phyloP scores from a whole-genome alignment of 129 eudicot genomes.

The Kitagawia praeruptora region DNA sequence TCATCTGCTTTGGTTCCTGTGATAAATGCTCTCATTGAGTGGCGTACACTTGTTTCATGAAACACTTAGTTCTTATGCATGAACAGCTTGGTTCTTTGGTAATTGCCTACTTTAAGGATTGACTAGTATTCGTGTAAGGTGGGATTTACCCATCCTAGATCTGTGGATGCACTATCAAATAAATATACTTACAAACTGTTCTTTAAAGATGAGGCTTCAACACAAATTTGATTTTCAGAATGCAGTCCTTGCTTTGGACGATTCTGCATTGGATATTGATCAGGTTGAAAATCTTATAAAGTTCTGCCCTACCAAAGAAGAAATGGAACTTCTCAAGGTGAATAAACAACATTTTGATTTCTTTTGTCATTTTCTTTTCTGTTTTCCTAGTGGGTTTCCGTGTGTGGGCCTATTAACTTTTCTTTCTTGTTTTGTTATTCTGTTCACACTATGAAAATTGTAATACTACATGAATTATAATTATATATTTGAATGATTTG shows the following conservation, averaged over 20 bases:
- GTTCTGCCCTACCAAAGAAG: conserved; percentile 96
- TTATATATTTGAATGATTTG: not conserved
- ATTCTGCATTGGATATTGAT: conserved; percentile 76
- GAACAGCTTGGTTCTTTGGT: not conserved
- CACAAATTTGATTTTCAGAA: conserved; percentile 38
- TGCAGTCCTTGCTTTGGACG: conserved; percentile 79
- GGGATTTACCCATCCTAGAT: not conserved
- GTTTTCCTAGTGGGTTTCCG: not conserved
- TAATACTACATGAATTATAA: not conserved
- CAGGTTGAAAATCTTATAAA: conserved; percentile 94
- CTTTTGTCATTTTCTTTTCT: not conserved
- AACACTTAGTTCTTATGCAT: not conserved
- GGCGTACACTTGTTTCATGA: not conserved
- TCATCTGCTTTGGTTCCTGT: not conserved
- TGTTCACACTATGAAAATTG: not conserved
- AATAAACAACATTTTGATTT: not conserved
- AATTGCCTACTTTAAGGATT: not conserved
- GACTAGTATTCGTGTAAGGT: not conserved
- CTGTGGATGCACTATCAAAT: not conserved
- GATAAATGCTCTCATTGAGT: not conserved
- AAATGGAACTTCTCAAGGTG: conserved; percentile 83
- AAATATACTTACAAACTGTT: not conserved
- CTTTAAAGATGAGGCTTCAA: not conserved
- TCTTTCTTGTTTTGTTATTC: not conserved
- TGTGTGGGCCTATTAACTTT: not conserved